Percentiles rank a stretch among this genome's conserved stretches.
phyloP scores from a whole-genome alignment of 129 eudicot genomes.

The Lonicera japonica region DNA sequence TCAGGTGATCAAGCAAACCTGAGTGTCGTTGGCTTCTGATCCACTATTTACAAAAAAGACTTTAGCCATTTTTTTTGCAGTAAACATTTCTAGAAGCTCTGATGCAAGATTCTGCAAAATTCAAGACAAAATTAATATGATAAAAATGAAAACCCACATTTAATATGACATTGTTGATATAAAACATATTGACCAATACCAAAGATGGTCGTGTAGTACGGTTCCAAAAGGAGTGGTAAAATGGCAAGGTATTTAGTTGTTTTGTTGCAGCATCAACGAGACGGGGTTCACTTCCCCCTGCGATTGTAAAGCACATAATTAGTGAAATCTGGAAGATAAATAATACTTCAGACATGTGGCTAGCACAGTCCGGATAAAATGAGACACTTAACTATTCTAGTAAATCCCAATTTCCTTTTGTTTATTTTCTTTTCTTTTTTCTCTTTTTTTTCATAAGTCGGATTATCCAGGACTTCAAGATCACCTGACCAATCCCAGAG shows the following conservation, averaged over 20 bases:
- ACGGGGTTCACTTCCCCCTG: conserved; percentile 92
- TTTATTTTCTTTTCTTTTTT: too few relatives aligned
- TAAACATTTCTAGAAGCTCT: conserved; percentile 67
- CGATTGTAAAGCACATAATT: neutral
- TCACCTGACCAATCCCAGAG: too few relatives aligned
- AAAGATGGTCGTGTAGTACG: conserved; percentile 83
- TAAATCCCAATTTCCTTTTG: too few relatives aligned
- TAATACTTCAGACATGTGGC: neutral
- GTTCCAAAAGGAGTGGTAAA: conserved; percentile 96
- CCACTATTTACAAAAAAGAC: conserved; percentile 89
- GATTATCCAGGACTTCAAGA: too few relatives aligned
- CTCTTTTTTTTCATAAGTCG: too few relatives aligned
- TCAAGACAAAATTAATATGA: conserved; percentile 6
- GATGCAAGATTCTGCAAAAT: conserved; percentile 69
- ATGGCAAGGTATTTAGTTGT: conserved; percentile 83
- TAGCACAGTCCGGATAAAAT: too few relatives aligned
- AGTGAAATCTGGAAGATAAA: neutral
- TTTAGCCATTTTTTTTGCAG: conserved; percentile 71
- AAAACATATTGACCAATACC: conserved; percentile 32
- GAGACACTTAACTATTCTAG: too few relatives aligned
- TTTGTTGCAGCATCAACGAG: conserved; percentile 75
- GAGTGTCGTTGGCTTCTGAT: conserved; percentile 94
- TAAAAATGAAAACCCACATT: neutral
- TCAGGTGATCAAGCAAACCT: conserved; percentile 37
- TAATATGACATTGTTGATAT: neutral